A percentile compares a stretch with the other conserved stretches of the same genome.
Evolutionary conservation across 192 early-diverging fungal species (phyloP).

Genomic region (Entomortierella lignicola): DNA sequence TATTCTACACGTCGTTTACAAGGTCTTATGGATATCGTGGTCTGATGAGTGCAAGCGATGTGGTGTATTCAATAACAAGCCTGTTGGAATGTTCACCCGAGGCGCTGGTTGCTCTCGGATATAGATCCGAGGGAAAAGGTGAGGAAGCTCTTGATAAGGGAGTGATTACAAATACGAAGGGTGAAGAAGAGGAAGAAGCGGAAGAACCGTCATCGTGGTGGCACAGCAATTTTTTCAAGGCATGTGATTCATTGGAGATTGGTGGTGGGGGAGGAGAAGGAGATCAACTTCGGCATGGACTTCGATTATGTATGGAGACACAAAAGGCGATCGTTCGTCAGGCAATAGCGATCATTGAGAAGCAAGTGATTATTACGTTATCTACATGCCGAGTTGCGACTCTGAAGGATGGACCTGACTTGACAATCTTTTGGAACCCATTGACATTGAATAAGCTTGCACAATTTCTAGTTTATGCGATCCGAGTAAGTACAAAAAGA

Average conservation of each 20-base stretch:
- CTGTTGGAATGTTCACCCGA: conserved; percentile 68
- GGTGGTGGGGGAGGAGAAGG: conserved; percentile 46
- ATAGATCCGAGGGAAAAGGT: conserved; percentile 42
- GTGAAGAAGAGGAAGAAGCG: conserved; percentile 7
- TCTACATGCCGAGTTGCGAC: conserved; percentile 80
- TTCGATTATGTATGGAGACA: conserved; percentile 78
- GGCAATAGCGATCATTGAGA: conserved; percentile 83
- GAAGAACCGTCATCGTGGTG: conserved; percentile 59
- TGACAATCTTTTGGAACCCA: conserved; percentile 68
- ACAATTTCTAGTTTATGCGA: conserved; percentile 84
- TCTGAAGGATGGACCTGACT: conserved; percentile 66
- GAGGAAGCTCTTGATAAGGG: conserved; percentile 32
- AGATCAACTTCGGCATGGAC: conserved; percentile 63
- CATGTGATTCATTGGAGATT: conserved; percentile 91
- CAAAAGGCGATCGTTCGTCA: conserved; percentile 84
- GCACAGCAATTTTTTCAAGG: conserved; percentile 87
- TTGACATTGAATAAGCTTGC: conserved; percentile 81
- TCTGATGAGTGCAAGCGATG: conserved; percentile 81
- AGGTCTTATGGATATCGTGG: conserved; percentile 78
- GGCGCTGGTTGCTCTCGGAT: conserved; percentile 51
- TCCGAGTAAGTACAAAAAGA: conserved; percentile 65
- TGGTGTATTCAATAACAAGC: conserved; percentile 82
- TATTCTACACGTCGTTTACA: conserved; percentile 83
- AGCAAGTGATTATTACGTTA: conserved; percentile 79
- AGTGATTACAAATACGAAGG: not conserved